These are phyloP conservation scores for Phytophthora cactorum DNA, from an alignment of 352 stramenopile species.

Conservation along the genomic window DNA sequence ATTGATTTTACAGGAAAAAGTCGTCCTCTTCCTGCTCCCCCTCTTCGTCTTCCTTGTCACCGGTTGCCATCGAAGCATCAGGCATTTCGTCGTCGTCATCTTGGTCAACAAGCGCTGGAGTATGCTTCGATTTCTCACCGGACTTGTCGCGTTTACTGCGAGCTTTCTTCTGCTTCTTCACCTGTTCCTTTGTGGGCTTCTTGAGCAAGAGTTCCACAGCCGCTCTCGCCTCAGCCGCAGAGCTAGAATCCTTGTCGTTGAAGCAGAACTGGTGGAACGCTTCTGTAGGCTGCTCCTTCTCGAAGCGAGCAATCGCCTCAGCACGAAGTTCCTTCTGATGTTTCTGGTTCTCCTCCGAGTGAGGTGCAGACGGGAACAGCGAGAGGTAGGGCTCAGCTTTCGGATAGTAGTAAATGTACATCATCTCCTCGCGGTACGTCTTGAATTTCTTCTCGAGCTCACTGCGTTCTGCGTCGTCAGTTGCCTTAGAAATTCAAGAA, in stretches of 20 bases:
- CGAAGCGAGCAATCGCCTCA: constrained; percentile 55
- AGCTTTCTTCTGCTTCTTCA: constrained; percentile 74
- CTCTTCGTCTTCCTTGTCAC: constrained; percentile 30
- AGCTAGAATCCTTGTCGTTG: constrained; percentile 45
- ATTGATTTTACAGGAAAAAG: constrained; percentile 66
- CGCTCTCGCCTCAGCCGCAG: constrained; percentile 19
- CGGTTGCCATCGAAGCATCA: constrained; percentile 19
- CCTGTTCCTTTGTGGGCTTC: constrained; percentile 68
- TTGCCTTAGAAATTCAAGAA: constrained; percentile 24
- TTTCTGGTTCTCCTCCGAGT: constrained; percentile 56
- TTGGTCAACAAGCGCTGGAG: constrained; percentile 56
- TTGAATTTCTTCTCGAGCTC: constrained; percentile 51
- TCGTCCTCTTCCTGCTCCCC: constrained; percentile 65
- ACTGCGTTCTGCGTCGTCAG: constrained; percentile 47
- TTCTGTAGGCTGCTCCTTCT: constrained; percentile 59
- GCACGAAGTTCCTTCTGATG: constrained; percentile 54
- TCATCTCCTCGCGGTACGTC: constrained; percentile 64
- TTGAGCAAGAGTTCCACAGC: constrained; percentile 66
- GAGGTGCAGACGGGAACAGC: constrained; percentile 63
- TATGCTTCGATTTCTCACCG: constrained; percentile 37
- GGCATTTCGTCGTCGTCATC: constrained; percentile 51
- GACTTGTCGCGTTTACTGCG: constrained; percentile 56
- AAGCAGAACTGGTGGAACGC: constrained; percentile 82
- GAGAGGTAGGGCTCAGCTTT: constrained; percentile 76
- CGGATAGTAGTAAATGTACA: constrained; percentile 88